phyloP scores from a whole-genome alignment of 495 filamentous ascomycete genomes.

The Daldinia decipiens region DNA sequence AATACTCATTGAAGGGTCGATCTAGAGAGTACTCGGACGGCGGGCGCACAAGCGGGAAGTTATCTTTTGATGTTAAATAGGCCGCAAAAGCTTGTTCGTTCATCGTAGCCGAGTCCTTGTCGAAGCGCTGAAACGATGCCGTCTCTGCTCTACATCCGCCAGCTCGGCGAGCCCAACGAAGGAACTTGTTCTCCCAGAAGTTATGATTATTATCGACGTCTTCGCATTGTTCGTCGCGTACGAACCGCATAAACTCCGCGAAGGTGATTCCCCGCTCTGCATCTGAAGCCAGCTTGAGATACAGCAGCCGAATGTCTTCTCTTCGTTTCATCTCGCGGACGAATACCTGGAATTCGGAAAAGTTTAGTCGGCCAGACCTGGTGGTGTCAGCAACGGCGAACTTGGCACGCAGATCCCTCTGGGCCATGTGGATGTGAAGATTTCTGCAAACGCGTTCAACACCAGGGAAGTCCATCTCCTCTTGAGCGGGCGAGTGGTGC shows the following conservation, averaged over 20 bases:
- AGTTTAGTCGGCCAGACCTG: slow-evolving; percentile 71
- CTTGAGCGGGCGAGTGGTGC: slow-evolving; percentile 66
- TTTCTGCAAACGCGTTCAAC: slow-evolving; percentile 85
- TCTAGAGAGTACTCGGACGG: slow-evolving; percentile 71
- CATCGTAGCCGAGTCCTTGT: slow-evolving; percentile 67
- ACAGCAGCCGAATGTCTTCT: slow-evolving; percentile 79
- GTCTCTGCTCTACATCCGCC: slow-evolving; percentile 65
- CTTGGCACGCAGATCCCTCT: slow-evolving; percentile 74
- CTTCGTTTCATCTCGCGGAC: slow-evolving; percentile 82
- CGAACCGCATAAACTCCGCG: slow-evolving; percentile 78
- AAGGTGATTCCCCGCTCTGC: slow-evolving; percentile 70
- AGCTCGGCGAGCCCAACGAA: slow-evolving; percentile 55
- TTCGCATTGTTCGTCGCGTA: slow-evolving; percentile 77
- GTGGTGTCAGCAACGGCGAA: slow-evolving; percentile 78
- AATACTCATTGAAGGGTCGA: slow-evolving; percentile 94
- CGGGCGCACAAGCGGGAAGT: slow-evolving; percentile 67
- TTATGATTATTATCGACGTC: slow-evolving; percentile 71
- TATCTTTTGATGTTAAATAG: slow-evolving; percentile 79
- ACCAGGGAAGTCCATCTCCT: slow-evolving; percentile 76
- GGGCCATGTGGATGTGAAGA: slow-evolving; percentile 87
- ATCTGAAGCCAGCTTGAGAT: slow-evolving; percentile 62
- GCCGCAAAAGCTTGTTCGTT: slow-evolving; percentile 76
- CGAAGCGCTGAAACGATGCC: slow-evolving; percentile 51
- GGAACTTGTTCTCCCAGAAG: slow-evolving; percentile 76
- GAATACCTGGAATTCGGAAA: slow-evolving; percentile 82